Evolutionary conservation across 2,329 filamentous ascomycete genomes (phyloP).

Genomic region (Juglanconis sp.): DNA sequence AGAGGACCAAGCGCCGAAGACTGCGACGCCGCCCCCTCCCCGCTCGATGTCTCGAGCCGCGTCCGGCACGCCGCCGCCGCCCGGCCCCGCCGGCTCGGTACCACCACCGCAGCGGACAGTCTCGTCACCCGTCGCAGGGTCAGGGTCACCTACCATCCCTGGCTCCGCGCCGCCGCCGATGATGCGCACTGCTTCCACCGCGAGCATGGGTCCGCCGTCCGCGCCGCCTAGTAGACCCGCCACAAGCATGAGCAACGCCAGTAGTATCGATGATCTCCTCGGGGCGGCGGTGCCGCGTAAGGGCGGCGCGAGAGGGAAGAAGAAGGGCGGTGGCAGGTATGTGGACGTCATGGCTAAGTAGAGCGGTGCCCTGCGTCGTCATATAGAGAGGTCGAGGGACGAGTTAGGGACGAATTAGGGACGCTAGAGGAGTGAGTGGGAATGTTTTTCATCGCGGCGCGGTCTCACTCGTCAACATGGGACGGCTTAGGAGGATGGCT

Average conservation of each 20-base stretch:
- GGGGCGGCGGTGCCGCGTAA: conserved; percentile 71
- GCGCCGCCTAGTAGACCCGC: conserved; percentile 66
- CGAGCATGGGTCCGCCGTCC: conserved; percentile 39
- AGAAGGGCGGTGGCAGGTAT: conserved; percentile 69
- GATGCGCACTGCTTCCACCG: conserved; percentile 47
- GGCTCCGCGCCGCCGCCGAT: conserved; percentile 35
- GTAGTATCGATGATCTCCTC: conserved; percentile 89
- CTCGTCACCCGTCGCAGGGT: not conserved
- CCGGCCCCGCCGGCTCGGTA: conserved; percentile 27
- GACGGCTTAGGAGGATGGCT: not conserved
- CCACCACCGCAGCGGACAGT: conserved; percentile 22
- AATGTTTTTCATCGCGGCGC: not conserved
- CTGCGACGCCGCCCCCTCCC: conserved; percentile 77
- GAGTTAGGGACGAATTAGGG: not conserved
- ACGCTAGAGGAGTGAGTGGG: not conserved
- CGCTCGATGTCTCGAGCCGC: conserved; percentile 43
- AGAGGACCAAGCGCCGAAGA: conserved; percentile 56
- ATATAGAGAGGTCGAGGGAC: not conserved
- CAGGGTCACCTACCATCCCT: conserved; percentile 19
- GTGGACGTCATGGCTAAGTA: conserved; percentile 91
- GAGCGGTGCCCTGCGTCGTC: not conserved
- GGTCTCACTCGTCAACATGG: not conserved
- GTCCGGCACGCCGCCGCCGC: conserved; percentile 15
- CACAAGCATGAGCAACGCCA: conserved; percentile 87
- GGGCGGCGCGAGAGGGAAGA: conserved; percentile 64